These are phyloP conservation scores for Achaetomiella virescens DNA, from an alignment of 495 filamentous ascomycete species.

Conservation along the genomic window DNA sequence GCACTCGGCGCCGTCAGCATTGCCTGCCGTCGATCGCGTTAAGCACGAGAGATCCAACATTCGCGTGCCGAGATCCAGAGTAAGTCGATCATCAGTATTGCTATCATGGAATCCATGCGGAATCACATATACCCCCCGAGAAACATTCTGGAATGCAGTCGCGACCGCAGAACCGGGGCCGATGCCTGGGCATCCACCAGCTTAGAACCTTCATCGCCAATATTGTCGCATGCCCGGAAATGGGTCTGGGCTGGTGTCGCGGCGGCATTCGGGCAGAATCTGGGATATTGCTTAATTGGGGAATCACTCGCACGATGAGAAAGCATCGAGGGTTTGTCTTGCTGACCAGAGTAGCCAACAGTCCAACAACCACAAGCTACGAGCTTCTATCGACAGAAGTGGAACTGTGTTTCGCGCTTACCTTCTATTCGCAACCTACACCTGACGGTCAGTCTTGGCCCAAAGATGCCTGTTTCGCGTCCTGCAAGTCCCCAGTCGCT, in stretches of 20 bases:
- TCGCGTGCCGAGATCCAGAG: background rate
- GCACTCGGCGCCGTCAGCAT: background rate
- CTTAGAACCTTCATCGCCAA: too few species aligned
- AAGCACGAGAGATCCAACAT: background rate
- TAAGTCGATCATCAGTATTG: background rate
- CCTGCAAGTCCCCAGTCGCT: background rate
- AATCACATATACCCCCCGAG: too few species aligned
- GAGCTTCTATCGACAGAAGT: background rate
- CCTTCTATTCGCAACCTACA: background rate
- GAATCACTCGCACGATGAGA: too few species aligned
- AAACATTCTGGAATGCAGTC: too few species aligned
- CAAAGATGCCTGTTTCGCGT: background rate
- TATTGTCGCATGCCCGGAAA: too few species aligned
- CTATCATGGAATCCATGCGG: background rate
- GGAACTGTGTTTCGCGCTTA: slow-evolving; percentile 18
- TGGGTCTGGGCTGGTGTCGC: too few species aligned
- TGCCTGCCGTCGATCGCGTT: background rate
- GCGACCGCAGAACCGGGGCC: too few species aligned
- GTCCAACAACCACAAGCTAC: background rate
- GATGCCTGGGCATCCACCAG: too few species aligned
- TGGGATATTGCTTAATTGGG: too few species aligned
- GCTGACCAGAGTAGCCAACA: too few species aligned
- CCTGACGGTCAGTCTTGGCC: background rate
- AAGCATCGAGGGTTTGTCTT: too few species aligned
- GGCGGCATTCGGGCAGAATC: too few species aligned